Base-by-base conservation (phyloP, 495 filamentous ascomycete genomes). In the Podospora sp. region DNA sequence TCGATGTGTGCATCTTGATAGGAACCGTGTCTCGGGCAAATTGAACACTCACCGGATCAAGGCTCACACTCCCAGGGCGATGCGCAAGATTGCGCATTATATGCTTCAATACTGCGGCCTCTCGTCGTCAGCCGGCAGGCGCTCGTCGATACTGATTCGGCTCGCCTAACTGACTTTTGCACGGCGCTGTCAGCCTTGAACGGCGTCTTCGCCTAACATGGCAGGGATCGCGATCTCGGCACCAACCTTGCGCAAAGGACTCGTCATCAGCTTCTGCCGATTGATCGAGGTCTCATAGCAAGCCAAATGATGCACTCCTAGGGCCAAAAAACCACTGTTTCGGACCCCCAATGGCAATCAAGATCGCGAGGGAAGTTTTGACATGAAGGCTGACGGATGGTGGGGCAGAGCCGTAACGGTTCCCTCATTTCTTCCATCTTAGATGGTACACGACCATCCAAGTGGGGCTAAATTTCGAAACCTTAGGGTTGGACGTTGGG, bases 61-160 rank as follows among this genome's bases (percentile, higher is more conserved):
- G 12, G 12, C 11, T 6, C 16, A 18, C 2, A 11, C 16, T 46
- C 40, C 11, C 40, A 46, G 2, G 40, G 40, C 2, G 40, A 46
- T 46, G 40, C 40, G 40, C 40, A 46, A 46, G 40, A 46, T 46
- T 75, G 52, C 0, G 68, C 62, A 6, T 68, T 62, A 33, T 79
- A 76, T 74, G 86, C 57, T 27, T 9, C 25, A 6, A 20, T 25
- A 6, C 6, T 8, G 7, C 8, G 5, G 22, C 29, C 16, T 14
- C 14, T 12, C 11, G 5, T 46, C 40, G 40, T 46, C 4, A 46
- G 40, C 40, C 9, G 12, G 16, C 9, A 6, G 16, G 16, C 40
- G 2, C 2, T 46, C 40, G 5, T 11, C 2, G 40, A 46, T 46
- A 46, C 5, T 46, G 12, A 46, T 46, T 11, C 2, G 4, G 9